Conservation (phyloP, 805 yeast genomes). For the Kodamaea neixiangensis region DNA sequence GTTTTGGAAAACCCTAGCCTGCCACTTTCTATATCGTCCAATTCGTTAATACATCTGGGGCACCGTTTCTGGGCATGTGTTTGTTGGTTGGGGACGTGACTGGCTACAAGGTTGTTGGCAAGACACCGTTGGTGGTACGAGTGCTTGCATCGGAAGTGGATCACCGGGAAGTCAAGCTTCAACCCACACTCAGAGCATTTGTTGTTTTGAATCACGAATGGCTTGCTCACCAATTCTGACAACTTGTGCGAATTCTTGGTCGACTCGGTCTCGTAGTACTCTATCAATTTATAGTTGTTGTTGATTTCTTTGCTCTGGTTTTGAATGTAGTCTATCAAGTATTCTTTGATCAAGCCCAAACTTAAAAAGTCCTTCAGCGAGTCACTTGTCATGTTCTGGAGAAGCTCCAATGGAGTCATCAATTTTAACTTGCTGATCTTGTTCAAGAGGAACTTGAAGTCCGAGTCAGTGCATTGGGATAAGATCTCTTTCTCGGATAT, state of each 20-base stretch:
- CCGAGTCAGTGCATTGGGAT: constrained; percentile 51
- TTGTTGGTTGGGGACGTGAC: neutral
- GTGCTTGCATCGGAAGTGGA: constrained; percentile 85
- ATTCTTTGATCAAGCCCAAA: constrained; percentile 71
- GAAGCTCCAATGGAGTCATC: constrained; percentile 73
- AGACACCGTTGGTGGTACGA: constrained; percentile 84
- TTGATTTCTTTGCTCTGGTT: constrained; percentile 62
- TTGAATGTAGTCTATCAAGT: constrained; percentile 61
- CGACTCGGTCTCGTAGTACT: constrained; percentile 69
- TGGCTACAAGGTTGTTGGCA: constrained; percentile 41
- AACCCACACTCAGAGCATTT: constrained; percentile 66
- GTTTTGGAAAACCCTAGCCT: constrained; percentile 60
- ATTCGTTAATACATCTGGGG: constrained; percentile 74
- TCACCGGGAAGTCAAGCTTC: constrained; percentile 71
- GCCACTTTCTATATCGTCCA: constrained; percentile 60
- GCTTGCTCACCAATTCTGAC: constrained; percentile 47
- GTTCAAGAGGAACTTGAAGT: constrained; percentile 50
- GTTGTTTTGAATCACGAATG: constrained; percentile 58
- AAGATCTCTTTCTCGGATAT: constrained; percentile 56
- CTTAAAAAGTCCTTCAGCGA: constrained; percentile 51
- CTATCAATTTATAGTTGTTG: constrained; percentile 66
- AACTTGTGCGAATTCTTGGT: constrained; percentile 54
- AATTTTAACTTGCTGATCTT: constrained; percentile 53
- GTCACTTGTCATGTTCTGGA: constrained; percentile 65
- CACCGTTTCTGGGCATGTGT: constrained; percentile 43